Evolutionary conservation across 1,284 basidiomycete species (phyloP), one percentile per base, ranked within the genome.

Genomic region (Ceratobasidium sp.): DNA sequence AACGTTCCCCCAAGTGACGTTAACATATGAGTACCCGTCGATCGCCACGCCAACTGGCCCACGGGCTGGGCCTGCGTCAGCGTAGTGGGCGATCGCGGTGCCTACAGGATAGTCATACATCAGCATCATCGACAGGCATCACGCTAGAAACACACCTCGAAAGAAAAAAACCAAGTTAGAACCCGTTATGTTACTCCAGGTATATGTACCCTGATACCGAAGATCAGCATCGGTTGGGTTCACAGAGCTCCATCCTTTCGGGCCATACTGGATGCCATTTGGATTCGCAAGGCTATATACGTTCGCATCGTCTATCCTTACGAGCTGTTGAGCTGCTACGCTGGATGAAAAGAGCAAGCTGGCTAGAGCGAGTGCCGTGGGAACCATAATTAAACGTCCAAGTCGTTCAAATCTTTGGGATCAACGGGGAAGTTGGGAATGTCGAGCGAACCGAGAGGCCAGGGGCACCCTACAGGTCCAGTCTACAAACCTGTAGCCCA

Each of bases 91-190:
- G 14, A 64, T 48, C 22, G 44, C 15, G 19, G 22, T 64, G 14
- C 62, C 44, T 48, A 29, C 19, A 31, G n/a, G 15, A 24, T 44
- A 15, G 8, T 7, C 19, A n/a, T 31, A 4, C 14, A 2, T 29
- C 8, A 31, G 4, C 6, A 15, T 5, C n/a, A 48, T 45, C 41
- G 22, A n/a, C 1, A 15, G 2, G 53, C n/a, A 6, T 9, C 3
- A 41, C 6, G 15, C 11, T 41, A 19, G 41, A 47, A 31, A 64
- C 45, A 11, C 22, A 64, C 62, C 62, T 50, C 62, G 62, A 48
- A 64, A 64, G 29, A 64, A 50, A 27, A 50, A 64, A 6, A 64
- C 41, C 17, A 51, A 24, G 3, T 9, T 50, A 9, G 62, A 44
- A 48, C 24, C 62, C 24, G 62, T 4, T 22, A 22, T 29, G 27